Conservation (phyloP, 257 asterid genomes). For the Solanum raphanifolium region DNA sequence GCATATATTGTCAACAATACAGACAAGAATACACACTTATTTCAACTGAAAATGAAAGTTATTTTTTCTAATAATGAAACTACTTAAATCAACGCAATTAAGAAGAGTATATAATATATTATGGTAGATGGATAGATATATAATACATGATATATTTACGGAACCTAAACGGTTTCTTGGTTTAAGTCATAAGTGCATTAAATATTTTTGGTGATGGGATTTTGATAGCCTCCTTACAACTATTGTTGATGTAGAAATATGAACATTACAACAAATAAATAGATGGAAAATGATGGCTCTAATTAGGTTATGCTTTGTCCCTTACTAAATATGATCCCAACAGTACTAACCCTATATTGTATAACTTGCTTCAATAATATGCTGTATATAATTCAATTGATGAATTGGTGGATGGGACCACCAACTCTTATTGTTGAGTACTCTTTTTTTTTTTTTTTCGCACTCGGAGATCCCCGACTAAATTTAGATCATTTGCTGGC, state of each 20-base stretch:
- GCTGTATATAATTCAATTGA: not conserved
- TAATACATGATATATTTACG: not conserved
- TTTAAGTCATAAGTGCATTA: not conserved
- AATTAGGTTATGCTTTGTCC: not conserved
- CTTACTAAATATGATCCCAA: not conserved
- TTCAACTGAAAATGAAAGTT: not conserved
- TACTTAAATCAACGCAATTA: not conserved
- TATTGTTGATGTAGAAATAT: not conserved
- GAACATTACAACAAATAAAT: not conserved
- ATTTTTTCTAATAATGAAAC: not conserved
- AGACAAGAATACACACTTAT: not conserved
- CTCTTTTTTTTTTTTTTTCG: not conserved
- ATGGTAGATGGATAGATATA: not conserved
- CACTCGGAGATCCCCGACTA: rapidly evolving
- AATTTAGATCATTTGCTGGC: not conserved
- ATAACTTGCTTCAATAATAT: not conserved
- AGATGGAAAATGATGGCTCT: not conserved
- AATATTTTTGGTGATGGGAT: not conserved
- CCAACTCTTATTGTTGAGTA: not conserved
- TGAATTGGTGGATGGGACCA: not conserved
- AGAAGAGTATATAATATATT: not conserved
- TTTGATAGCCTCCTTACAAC: not conserved
- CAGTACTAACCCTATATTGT: not conserved
- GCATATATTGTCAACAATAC: not conserved
- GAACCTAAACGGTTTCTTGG: not conserved